phyloP scores from a whole-genome alignment of 2,329 filamentous ascomycete species.

The Colletotrichum spinosum region DNA sequence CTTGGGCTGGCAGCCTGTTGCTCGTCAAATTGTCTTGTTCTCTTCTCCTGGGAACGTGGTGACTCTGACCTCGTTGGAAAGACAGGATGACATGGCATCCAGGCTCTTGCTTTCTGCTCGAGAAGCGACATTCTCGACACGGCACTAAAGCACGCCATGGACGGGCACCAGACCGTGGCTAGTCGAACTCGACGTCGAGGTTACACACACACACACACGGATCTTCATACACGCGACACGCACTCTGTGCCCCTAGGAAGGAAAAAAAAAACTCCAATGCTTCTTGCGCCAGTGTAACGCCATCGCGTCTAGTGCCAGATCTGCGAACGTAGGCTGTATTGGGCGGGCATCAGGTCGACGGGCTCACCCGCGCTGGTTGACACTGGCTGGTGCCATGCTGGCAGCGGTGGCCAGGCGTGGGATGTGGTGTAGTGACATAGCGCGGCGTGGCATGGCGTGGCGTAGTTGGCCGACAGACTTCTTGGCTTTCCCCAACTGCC shows the following conservation, averaged over 20 bases:
- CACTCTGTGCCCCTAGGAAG: no score
- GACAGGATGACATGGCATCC: no score
- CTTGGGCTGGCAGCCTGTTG: background rate
- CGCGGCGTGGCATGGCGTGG: slow-evolving; percentile 8
- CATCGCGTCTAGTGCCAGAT: slow-evolving; percentile 34
- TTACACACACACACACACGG: background rate
- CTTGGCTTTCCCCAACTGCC: background rate
- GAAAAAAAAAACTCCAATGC: no score
- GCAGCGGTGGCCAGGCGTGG: slow-evolving; percentile 5
- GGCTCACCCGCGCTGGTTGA: slow-evolving; percentile 23
- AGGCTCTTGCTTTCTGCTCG: no score
- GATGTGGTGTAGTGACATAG: background rate
- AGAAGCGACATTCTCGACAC: slow-evolving; percentile 19
- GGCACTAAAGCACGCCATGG: slow-evolving; percentile 21
- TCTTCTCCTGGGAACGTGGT: no score
- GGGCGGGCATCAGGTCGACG: slow-evolving; percentile 30
- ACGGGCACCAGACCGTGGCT: background rate
- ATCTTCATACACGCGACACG: background rate
- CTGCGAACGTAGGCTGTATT: slow-evolving; percentile 27
- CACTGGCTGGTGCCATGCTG: background rate
- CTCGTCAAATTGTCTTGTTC: background rate
- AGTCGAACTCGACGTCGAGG: background rate
- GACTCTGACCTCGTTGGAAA: no score
- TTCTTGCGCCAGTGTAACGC: background rate
- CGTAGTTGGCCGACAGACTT: slow-evolving; percentile 3